Conservation (phyloP, 345 rosid genomes). For the Punica granatum region DNA sequence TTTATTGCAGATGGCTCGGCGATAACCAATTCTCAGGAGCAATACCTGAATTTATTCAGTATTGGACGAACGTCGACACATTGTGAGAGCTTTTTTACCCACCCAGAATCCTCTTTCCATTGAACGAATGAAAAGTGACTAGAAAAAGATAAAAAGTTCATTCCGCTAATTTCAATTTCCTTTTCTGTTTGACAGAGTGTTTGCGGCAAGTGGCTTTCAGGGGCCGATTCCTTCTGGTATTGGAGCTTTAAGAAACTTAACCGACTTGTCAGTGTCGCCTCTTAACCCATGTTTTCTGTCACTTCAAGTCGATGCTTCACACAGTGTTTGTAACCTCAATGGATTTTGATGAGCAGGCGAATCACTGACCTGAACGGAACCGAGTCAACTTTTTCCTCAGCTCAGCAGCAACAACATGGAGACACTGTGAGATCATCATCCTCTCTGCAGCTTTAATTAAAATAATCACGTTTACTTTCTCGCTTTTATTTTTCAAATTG, state of each 20-base stretch:
- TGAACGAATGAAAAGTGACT: neutral
- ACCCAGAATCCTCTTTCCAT: neutral
- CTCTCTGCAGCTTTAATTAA: neutral
- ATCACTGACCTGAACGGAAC: constrained; percentile 11
- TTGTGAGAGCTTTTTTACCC: constrained; percentile 7
- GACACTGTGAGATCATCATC: constrained; percentile 5
- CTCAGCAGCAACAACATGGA: neutral
- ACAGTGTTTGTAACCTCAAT: neutral
- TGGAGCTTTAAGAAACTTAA: neutral
- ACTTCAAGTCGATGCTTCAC: neutral
- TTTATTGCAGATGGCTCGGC: constrained; percentile 11
- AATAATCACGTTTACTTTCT: neutral
- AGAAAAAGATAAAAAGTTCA: neutral
- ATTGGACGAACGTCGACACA: neutral
- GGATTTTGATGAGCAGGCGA: constrained; percentile 10
- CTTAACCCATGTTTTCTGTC: neutral
- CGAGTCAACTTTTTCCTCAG: neutral
- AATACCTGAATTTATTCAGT: constrained; percentile 18
- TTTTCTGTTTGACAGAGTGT: neutral
- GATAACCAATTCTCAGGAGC: constrained; percentile 18
- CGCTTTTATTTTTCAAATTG: neutral
- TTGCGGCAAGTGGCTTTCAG: constrained; percentile 10
- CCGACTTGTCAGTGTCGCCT: constrained; percentile 1
- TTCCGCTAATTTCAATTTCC: neutral
- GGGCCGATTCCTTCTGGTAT: constrained; percentile 11